Evolutionary conservation across 208 protist species (phyloP), one percentile per base, ranked within the genome.

Genomic region (Jaenimonas drosophilae): DNA sequence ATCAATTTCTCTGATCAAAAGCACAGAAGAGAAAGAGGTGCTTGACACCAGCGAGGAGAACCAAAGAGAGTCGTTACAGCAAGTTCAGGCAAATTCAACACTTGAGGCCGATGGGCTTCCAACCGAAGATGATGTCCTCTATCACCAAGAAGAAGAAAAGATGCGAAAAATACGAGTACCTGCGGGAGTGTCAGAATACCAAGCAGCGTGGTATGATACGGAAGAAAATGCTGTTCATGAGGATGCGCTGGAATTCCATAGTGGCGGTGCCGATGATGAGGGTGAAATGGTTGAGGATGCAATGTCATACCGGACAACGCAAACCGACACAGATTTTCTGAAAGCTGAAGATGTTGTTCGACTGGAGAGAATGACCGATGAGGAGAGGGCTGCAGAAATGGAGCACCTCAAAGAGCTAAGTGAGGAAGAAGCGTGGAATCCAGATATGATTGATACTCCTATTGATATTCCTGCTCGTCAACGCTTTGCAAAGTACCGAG

Each of bases 401-500:
- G 56, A 87, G 47, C 57, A 70, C 27, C 58, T 93, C 33, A 70
- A 64, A 44, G 69, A 87, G 36, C 54, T 74, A 55, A 88, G 76
- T 53, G 79, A 88, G 50, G 71, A 87, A 36, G 77, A 93, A 41
- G 68, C 76, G 11, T 88, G 79, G 77, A 87, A 87, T 46, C 67
- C 75, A 4, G 84, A 93, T 50, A 77, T 89, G 65, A 76, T 93
- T 2, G 76, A 88, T 49, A 93, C 84, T 11, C 84, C 84, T 25
- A 47, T 88, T 1, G 88, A 89, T 50, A 59, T 89, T 23, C 68
- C 84, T n/a, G 84, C 84, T 9, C 72, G 79, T 37, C 73, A 93
- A 54, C 75, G 84, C 19, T 93, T 93, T 70, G 69, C 74, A 11
- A 88, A 88, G 61, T 93, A 93, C 38, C 66, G 84, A 17, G 84